A percentile compares a stretch with the other conserved stretches of the same genome.
These are phyloP conservation scores for Ascodesmis nigricans DNA, from an alignment of 495 filamentous ascomycete genomes.

Conservation along the genomic window DNA sequence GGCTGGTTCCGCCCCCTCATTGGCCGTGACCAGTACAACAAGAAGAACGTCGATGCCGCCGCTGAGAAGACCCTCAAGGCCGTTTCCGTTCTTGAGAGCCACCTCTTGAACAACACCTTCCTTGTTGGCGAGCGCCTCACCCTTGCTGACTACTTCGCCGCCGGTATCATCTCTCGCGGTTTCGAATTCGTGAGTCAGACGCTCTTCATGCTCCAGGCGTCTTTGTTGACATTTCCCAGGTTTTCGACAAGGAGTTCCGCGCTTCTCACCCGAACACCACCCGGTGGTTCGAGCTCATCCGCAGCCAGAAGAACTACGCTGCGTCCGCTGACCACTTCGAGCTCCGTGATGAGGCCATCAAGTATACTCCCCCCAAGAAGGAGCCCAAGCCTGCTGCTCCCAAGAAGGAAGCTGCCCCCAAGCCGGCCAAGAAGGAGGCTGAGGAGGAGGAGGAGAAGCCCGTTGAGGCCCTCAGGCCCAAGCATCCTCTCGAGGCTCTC, in stretches of 20 bases:
- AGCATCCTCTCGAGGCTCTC: conserved; percentile 85
- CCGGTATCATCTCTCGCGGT: conserved; percentile 52
- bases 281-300: conserved; percentile 85
- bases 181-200: conserved; percentile 47
- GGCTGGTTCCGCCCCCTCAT: conserved; percentile 76
- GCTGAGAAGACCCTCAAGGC: conserved; percentile 43
- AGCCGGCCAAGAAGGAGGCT: conserved; percentile 34
- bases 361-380: conserved; percentile 83
- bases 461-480: conserved; percentile 59
- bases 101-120: conserved; percentile 85
- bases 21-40: conserved; percentile 76
- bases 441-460: conserved; percentile 45
- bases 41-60: conserved; percentile 76
- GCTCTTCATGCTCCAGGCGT: too few relatives aligned
- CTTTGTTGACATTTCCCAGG: conserved; percentile 6
- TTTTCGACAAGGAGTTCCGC: conserved; percentile 79
- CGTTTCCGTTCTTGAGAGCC: conserved; percentile 51
- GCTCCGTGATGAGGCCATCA: conserved; percentile 65
- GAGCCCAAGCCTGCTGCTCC: conserved; percentile 38
- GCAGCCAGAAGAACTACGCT: conserved; percentile 76
- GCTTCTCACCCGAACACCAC: conserved; percentile 56
- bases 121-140: conserved; percentile 94
- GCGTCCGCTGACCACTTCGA: conserved; percentile 47
- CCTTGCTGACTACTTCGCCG: conserved; percentile 75
- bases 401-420: conserved; percentile 35